Evolutionary conservation across 129 eudicot species (phyloP).

Genomic region (Erigeron canadensis): DNA sequence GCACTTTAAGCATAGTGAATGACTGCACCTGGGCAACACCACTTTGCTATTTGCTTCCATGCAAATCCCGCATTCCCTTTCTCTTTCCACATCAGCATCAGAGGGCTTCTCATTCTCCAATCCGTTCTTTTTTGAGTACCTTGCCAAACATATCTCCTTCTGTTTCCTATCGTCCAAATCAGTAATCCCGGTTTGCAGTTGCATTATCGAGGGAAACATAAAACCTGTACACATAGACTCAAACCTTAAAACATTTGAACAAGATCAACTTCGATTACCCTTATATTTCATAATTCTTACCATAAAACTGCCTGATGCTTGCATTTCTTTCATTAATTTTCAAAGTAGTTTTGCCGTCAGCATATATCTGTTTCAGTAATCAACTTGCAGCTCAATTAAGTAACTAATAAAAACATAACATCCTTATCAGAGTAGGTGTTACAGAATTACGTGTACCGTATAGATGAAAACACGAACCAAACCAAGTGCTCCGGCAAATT

Average conservation of each 20-base stretch:
- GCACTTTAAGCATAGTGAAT: constrained; percentile 70
- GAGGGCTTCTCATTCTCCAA: constrained; percentile 35
- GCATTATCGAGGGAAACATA: constrained; percentile 74
- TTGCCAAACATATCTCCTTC: constrained; percentile 48
- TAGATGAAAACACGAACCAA: constrained; percentile 49
- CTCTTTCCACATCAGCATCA: constrained; percentile 59
- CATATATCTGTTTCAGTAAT: constrained; percentile 43
- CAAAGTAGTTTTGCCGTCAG: constrained; percentile 65
- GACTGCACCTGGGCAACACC: constrained; percentile 69
- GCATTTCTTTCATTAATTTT: constrained; percentile 57
- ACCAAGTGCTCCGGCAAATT: constrained; percentile 55
- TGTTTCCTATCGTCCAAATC: constrained; percentile 78
- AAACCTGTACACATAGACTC: constrained; percentile 43
- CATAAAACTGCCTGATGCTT: constrained; percentile 62
- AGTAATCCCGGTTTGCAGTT: constrained; percentile 81
- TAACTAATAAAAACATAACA: background rate
- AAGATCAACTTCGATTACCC: background rate
- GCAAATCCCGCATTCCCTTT: constrained; percentile 85
- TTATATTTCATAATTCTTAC: constrained; percentile 31
- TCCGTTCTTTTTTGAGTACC: constrained; percentile 50
- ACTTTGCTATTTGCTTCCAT: constrained; percentile 58
- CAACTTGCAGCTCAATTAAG: constrained; percentile 14
- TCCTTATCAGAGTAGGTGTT: background rate
- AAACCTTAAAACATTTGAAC: background rate
- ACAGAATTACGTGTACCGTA: constrained; percentile 36